These are phyloP conservation scores for Mycena maculata DNA, from an alignment of 768 basidiomycete genomes.

Conservation along the genomic window DNA sequence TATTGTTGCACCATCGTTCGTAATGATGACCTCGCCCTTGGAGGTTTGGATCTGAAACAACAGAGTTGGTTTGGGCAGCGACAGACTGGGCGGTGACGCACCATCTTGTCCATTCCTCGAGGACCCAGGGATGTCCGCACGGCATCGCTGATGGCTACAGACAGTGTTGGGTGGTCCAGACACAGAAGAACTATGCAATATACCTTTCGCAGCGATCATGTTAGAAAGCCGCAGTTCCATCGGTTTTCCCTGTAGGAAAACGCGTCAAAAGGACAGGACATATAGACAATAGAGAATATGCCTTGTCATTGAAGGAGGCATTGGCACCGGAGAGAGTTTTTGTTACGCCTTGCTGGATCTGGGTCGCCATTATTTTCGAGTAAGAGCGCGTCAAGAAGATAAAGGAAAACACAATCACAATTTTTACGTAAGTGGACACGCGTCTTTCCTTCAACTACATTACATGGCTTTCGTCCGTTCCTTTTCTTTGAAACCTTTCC, in stretches of 20 bases:
- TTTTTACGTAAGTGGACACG: no score
- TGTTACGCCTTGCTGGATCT: slow-evolving; percentile 54
- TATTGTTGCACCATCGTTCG: slow-evolving; percentile 99
- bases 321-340: slow-evolving; percentile 68
- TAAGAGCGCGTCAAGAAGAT: slow-evolving; percentile 16
- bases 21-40: slow-evolving; percentile 97
- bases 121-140: slow-evolving; percentile 97
- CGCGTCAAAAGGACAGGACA: slow-evolving; percentile 27
- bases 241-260: slow-evolving; percentile 82
- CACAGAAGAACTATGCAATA: slow-evolving; percentile 28
- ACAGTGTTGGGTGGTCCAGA: slow-evolving; percentile 31
- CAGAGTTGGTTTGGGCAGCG: slow-evolving; percentile 15
- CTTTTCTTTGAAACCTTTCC: not conserved
- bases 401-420: no score
- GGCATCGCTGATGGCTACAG: slow-evolving; percentile 93
- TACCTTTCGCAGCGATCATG: slow-evolving; percentile 97
- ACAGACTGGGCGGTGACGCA: slow-evolving; percentile 44
- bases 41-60: slow-evolving; percentile 87
- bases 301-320: slow-evolving; percentile 91
- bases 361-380: slow-evolving; percentile 41
- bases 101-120: slow-evolving; percentile 99
- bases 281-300: slow-evolving; percentile 39
- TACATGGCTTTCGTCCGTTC: slow-evolving; percentile 60
- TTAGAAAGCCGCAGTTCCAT: slow-evolving; percentile 98
- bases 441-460: slow-evolving; percentile 2